A percentile compares a stretch with the other conserved stretches of the same genome.
Conservation (phyloP, 2,329 filamentous ascomycete genomes). For the Fusarium poae region DNA sequence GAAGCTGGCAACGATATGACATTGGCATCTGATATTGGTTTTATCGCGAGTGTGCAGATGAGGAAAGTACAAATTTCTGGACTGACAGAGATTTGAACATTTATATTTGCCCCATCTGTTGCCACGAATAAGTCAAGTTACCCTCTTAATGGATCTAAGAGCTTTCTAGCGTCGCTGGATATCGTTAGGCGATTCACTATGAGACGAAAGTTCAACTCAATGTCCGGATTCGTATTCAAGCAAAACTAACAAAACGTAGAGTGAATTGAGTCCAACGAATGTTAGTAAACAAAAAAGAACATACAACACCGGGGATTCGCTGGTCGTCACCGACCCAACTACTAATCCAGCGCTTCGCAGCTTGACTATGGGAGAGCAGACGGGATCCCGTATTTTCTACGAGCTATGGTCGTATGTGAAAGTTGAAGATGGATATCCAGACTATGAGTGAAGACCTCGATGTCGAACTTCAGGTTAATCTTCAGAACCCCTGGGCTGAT, state of each 20-base stretch:
- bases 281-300: no score
- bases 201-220: neutral
- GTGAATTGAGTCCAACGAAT: no score
- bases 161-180: neutral
- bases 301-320: neutral
- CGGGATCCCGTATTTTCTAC: constrained; percentile 33
- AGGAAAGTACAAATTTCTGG: neutral
- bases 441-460: no score
- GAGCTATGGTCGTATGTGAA: constrained; percentile 33
- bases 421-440: no score
- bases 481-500: no score
- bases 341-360: constrained; percentile 25
- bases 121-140: neutral
- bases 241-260: neutral
- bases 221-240: neutral
- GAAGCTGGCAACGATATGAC: no score
- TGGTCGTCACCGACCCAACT: neutral
- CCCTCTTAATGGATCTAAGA: no score
- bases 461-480: no score
- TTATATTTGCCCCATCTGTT: neutral
- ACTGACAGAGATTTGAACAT: neutral
- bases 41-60: neutral
- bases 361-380: constrained; percentile 32
- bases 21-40: no score
- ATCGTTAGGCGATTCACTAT: neutral